Conservation (phyloP, 805 yeast species). For the Danielozyma ontarioensis region DNA sequence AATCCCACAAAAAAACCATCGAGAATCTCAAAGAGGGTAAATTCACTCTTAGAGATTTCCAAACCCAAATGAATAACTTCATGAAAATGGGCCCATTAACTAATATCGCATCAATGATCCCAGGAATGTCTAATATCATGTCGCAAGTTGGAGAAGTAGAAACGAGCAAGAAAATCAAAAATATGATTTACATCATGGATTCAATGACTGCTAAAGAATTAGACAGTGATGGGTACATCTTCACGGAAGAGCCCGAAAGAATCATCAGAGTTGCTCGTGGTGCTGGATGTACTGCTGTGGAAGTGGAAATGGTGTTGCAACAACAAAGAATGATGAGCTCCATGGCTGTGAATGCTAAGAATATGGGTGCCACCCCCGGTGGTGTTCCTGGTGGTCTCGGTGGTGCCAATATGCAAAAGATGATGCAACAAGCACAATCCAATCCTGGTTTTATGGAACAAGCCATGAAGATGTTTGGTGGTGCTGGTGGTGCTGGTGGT, state of each 20-base stretch:
- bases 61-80: constrained; percentile 91
- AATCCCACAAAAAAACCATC: constrained; percentile 81
- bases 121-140: constrained; percentile 82
- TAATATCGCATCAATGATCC: constrained; percentile 92
- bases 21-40: constrained; percentile 94
- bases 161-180: constrained; percentile 73
- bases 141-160: constrained; percentile 89
- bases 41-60: constrained; percentile 85
- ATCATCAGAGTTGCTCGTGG: constrained; percentile 90
- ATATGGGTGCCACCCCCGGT: constrained; percentile 36
- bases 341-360: constrained; percentile 72
- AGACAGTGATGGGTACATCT: constrained; percentile 81
- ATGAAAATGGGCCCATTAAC: constrained; percentile 96
- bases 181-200: constrained; percentile 89
- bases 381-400: constrained; percentile 5
- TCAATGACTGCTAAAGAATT: constrained; percentile 92
- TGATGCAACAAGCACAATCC: constrained; percentile 52
- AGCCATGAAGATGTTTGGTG: constrained; percentile 58
- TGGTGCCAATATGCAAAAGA: constrained; percentile 41
- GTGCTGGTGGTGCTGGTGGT: constrained; percentile 40
- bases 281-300: constrained; percentile 86
- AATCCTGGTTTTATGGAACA: constrained; percentile 52
- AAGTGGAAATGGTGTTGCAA: constrained; percentile 85
- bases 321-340: constrained; percentile 93
- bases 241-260: constrained; percentile 77